phyloP scores from a whole-genome alignment of 2,329 filamentous ascomycete genomes.

The Ophiognomonia clavigignenti-juglandacearum region DNA sequence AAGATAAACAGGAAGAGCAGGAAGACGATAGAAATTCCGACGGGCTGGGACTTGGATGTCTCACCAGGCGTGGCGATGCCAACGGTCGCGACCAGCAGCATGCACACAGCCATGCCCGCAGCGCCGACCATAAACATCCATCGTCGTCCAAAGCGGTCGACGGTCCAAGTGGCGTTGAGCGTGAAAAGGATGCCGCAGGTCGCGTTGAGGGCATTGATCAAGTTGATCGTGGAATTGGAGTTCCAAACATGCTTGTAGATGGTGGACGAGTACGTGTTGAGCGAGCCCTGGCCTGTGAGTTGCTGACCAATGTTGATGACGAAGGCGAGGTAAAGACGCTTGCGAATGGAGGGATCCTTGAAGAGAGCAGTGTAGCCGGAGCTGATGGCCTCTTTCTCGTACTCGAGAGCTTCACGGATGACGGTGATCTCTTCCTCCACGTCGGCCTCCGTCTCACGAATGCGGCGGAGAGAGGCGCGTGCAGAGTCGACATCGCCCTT shows the following conservation, averaged over 20 bases:
- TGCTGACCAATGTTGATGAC: slow-evolving; percentile 68
- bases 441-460: slow-evolving; percentile 60
- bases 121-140: slow-evolving; percentile 66
- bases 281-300: slow-evolving; percentile 66
- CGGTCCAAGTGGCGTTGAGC: slow-evolving; percentile 67
- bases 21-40: slow-evolving; percentile 61
- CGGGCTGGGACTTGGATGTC: slow-evolving; percentile 49
- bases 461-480: slow-evolving; percentile 48
- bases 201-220: slow-evolving; percentile 72
- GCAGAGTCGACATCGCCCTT: slow-evolving; percentile 57
- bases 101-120: slow-evolving; percentile 64
- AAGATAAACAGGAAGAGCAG: slow-evolving; percentile 59
- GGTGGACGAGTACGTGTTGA: slow-evolving; percentile 69
- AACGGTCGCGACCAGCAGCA: slow-evolving; percentile 56
- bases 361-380: slow-evolving; percentile 60
- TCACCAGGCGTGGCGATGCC: slow-evolving; percentile 42
- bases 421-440: slow-evolving; percentile 61
- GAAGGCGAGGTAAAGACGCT: slow-evolving; percentile 60
- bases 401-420: slow-evolving; percentile 66
- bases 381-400: slow-evolving; percentile 65
- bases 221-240: slow-evolving; percentile 53
- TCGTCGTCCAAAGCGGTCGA: slow-evolving; percentile 66
- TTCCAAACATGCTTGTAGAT: slow-evolving; percentile 70
- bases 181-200: slow-evolving; percentile 71
- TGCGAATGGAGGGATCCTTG: slow-evolving; percentile 64